phyloP scores from a whole-genome alignment of 2,329 filamentous ascomycete species.

The Ophiocordyceps camponoti-leonardi region DNA sequence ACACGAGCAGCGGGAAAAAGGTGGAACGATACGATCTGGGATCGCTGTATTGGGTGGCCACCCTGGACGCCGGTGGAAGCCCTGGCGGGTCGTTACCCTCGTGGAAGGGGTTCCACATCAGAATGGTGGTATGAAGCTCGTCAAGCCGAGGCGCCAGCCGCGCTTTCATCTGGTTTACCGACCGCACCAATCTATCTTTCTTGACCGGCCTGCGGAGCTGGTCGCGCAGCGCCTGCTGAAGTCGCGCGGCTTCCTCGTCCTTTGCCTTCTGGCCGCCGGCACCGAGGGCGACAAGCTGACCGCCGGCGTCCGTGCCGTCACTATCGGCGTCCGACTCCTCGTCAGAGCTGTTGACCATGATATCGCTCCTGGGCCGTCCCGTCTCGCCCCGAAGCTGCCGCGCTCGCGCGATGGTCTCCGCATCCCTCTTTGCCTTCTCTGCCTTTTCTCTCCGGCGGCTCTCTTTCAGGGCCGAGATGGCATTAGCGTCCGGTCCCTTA shows the following conservation, averaged over 20 bases:
- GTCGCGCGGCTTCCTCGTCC: slow-evolving; percentile 27
- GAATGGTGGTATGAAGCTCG: slow-evolving; percentile 65
- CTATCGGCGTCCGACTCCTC: slow-evolving; percentile 57
- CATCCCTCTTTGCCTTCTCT: slow-evolving; percentile 55
- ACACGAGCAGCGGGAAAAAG: slow-evolving; percentile 75
- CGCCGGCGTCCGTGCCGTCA: slow-evolving; percentile 34
- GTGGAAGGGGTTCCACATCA: slow-evolving; percentile 93
- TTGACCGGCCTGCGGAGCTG: slow-evolving; percentile 58
- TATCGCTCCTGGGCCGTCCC: slow-evolving; percentile 51
- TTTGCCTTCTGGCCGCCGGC: slow-evolving; percentile 29
- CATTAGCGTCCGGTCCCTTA: slow-evolving; percentile 17
- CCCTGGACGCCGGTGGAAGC: slow-evolving; percentile 53
- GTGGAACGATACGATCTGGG: slow-evolving; percentile 70
- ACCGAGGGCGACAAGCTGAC: slow-evolving; percentile 27
- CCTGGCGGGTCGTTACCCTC: slow-evolving; percentile 71
- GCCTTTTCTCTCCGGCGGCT: slow-evolving; percentile 60
- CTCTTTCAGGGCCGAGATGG: slow-evolving; percentile 39
- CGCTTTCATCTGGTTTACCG: slow-evolving; percentile 85
- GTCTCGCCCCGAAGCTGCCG: slow-evolving; percentile 26
- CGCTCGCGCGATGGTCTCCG: slow-evolving; percentile 52
- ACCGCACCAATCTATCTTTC: slow-evolving; percentile 64
- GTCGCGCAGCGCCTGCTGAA: slow-evolving; percentile 30
- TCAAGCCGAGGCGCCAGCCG: slow-evolving; percentile 81
- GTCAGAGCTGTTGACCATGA: slow-evolving; percentile 79
- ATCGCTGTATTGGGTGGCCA: slow-evolving; percentile 62